Evolutionary conservation across 306 rosid species (phyloP), one percentile per base, ranked within the genome.

Genomic region (Quercus aquifolioides): DNA sequence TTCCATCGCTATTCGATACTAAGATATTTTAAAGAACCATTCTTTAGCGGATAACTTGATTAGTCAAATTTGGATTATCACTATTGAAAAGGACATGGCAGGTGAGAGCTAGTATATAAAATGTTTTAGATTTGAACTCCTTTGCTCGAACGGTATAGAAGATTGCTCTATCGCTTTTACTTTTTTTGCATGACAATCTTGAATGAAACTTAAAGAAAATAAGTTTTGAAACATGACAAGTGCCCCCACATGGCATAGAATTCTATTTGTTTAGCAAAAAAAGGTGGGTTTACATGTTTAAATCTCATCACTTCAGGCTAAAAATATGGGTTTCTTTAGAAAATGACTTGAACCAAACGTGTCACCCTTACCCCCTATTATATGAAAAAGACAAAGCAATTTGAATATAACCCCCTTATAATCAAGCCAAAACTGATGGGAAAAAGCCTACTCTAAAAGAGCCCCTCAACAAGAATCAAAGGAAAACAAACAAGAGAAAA

Each of bases 261-360:
- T 20, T 14, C 72, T 54, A 75, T 30, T 63, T 25, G 80, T 71
- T 74, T 85, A 55, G 70, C 54, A 60, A 81, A 59, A 74, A 78
- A 79, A 84, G 83, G 65, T 74, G 71, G 78, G 84, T 69, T 62
- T 73, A 68, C 60, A 69, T 79, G 84, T 84, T 81, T 86, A 78
- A 33, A 83, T 82, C 74, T 78, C 78, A 77, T 78, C 80, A 62
- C 38, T 59, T 65, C 14, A 15, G 51, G 67, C 56, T 60, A 55
- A 30, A 76, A 33, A 71, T 57, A 56, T 26, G 19, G 41, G 73
- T 46, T 10, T 46, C 41, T 70, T 64, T 17, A 82, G 85, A 88
- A 69, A 86, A 84, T 74, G 87, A 86, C 83, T 58, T 73, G 43
- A 84, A 86, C 88, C 92, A 79, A 84, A 84, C 81, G 82, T 72